Evolutionary conservation across 495 filamentous ascomycete species (phyloP).

Genomic region (Tuber borchii): DNA sequence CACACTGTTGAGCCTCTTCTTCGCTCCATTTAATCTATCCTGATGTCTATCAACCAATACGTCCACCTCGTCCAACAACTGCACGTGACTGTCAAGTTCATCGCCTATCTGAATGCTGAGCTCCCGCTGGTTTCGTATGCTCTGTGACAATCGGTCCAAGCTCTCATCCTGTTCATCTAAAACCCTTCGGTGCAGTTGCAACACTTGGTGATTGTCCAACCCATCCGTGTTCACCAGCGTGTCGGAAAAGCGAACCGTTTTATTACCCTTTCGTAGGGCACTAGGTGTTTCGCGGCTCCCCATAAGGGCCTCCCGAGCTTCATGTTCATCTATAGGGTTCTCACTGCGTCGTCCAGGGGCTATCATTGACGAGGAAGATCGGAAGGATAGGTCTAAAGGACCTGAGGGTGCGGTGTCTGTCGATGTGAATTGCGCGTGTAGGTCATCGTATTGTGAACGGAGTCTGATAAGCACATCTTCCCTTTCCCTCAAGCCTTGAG

Average conservation of each 20-base stretch:
- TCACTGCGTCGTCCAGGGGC: conserved; percentile 28
- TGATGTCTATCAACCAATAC: conserved; percentile 73
- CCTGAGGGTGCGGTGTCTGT: conserved; percentile 43
- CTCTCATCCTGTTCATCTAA: conserved; percentile 85
- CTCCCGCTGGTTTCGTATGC: conserved; percentile 86
- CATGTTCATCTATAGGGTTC: conserved; percentile 27
- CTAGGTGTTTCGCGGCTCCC: conserved; percentile 30
- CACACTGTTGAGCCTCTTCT: conserved; percentile 61
- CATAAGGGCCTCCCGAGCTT: conserved; percentile 40
- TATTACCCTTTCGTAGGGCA: conserved; percentile 46
- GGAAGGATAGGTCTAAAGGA: conserved; percentile 48
- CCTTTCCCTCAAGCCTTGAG: conserved; percentile 30
- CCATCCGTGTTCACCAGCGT: conserved; percentile 51
- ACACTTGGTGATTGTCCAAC: conserved; percentile 77
- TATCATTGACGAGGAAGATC: conserved; percentile 14
- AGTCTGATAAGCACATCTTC: conserved; percentile 50
- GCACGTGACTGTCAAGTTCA: conserved; percentile 83
- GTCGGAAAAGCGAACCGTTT: conserved; percentile 90
- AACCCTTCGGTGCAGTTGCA: conserved; percentile 71
- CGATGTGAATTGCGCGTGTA: conserved; percentile 52
- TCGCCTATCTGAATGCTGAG: conserved; percentile 93
- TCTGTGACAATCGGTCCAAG: conserved; percentile 75
- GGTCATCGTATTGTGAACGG: conserved; percentile 54
- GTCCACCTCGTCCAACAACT: conserved; percentile 84
- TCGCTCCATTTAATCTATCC: conserved; percentile 64